Conservation (phyloP, 441 rosid genomes). For the Cnidoscolus chayamansa region DNA sequence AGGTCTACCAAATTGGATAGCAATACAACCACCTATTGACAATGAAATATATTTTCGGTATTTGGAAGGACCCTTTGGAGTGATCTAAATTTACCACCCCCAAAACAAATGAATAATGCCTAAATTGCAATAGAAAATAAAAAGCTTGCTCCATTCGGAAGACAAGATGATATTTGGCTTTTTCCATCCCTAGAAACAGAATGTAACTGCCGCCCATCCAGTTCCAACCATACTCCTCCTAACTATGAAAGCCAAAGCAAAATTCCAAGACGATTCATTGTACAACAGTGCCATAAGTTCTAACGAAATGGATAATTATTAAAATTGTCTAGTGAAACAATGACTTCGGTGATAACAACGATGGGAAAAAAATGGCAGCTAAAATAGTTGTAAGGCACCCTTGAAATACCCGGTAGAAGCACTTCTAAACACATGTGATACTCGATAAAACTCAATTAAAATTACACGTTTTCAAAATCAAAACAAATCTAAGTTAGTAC, state of each 20-base stretch:
- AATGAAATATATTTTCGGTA: not conserved
- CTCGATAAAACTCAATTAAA: not conserved
- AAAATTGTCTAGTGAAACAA: not conserved
- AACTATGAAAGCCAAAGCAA: not conserved
- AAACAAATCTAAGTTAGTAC: constrained; percentile 28
- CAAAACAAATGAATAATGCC: not conserved
- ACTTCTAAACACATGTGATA: not conserved
- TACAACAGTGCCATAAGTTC: not conserved
- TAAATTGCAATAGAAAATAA: not conserved
- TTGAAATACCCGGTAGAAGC: not conserved
- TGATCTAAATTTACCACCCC: not conserved
- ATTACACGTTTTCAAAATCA: not conserved
- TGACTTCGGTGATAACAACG: not conserved
- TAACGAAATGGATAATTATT: not conserved
- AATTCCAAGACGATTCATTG: not conserved
- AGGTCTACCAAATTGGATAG: not conserved
- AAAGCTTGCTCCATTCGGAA: not conserved
- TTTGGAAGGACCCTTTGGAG: not conserved
- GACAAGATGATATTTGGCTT: not conserved
- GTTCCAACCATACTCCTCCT: not conserved
- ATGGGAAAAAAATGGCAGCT: not conserved
- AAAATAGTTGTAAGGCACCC: too few relatives aligned
- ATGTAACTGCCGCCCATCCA: not conserved
- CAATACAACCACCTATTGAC: not conserved
- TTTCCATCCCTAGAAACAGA: not conserved